Percentiles rank a stretch among this genome's conserved stretches.
phyloP scores from a whole-genome alignment of 2,329 filamentous ascomycete genomes.

The Pseudogymnoascus sp. region DNA sequence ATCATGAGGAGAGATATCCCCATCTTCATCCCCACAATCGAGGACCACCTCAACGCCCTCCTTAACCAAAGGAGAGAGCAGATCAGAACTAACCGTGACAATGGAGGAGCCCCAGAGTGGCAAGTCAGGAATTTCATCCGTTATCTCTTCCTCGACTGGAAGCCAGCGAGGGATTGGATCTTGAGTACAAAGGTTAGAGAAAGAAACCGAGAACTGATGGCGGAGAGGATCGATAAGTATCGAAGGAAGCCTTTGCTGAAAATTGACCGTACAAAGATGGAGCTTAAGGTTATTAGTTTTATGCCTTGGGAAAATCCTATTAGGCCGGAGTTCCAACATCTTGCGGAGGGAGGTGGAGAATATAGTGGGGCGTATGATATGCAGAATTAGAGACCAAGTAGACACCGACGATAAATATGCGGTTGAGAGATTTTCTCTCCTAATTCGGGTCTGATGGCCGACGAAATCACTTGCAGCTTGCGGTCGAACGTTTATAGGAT shows the following conservation, averaged over 20 bases:
- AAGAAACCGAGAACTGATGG: neutral
- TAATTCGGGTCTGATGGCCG: neutral
- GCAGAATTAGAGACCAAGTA: neutral
- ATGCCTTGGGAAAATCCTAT: neutral
- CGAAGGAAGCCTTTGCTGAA: neutral
- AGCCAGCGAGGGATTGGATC: neutral
- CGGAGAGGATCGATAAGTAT: neutral
- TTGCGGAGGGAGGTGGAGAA: neutral
- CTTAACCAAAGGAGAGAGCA: neutral
- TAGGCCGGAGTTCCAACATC: neutral
- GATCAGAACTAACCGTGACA: neutral
- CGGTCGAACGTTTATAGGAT: neutral
- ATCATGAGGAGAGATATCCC: neutral
- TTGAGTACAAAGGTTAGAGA: neutral
- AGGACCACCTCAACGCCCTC: neutral
- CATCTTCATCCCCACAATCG: neutral
- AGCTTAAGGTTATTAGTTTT: neutral
- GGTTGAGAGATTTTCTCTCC: neutral
- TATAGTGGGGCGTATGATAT: neutral
- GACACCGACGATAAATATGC: neutral
- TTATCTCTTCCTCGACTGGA: neutral
- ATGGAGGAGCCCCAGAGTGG: neutral
- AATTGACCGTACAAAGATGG: neutral
- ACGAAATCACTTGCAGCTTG: neutral
- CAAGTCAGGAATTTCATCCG: neutral